Evolutionary conservation across 164 flowering plant species (phyloP), one percentile per base, ranked within the genome.

Genomic region (Chimonanthus praecox): DNA sequence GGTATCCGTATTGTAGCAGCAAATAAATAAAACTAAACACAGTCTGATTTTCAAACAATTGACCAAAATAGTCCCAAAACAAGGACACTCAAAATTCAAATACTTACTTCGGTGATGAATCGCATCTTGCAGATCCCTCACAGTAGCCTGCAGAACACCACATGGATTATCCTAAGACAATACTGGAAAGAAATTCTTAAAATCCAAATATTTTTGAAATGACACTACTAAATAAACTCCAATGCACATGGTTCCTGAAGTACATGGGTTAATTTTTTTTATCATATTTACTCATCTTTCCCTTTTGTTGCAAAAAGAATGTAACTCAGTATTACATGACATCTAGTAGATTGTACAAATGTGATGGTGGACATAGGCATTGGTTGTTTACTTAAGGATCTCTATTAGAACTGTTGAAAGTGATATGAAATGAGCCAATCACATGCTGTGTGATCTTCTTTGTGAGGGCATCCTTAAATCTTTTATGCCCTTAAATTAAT

Each of bases 71-170:
- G 33, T 33, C 33, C 33, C 2, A 33, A 33, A 33, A 33, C 33
- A 33, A 33, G 33, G 33, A 33, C 33, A 33, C 33, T 33, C 33
- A 33, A 33, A 33, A 33, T 33, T 33, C 33, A 33, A 33, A 33
- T 21, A 80, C 95, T 85, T 83, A 94, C 97, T 91, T 83, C 85
- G 76, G 75, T 74, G 80, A 74, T 92, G 83, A 84, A 94, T 91
- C 5, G 87, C 95, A 69, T 90, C 90, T 83, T 91, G 97, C 81
- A 94, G 88, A 87, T 92, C 97, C 77, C 88, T 83, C 66, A 92
- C 98, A 16, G 87, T 87, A 74, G 95, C 97, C 99, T 94, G 80
- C 79, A 86, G 76, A 84, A 74, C 58, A 77, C 61, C 33, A 5
- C 65, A 9, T 60, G 54, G 67, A 67, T 54, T 43, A 44, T 4